Base-by-base conservation (phyloP, 331 rosid genomes). In the Dryas integrifolia region DNA sequence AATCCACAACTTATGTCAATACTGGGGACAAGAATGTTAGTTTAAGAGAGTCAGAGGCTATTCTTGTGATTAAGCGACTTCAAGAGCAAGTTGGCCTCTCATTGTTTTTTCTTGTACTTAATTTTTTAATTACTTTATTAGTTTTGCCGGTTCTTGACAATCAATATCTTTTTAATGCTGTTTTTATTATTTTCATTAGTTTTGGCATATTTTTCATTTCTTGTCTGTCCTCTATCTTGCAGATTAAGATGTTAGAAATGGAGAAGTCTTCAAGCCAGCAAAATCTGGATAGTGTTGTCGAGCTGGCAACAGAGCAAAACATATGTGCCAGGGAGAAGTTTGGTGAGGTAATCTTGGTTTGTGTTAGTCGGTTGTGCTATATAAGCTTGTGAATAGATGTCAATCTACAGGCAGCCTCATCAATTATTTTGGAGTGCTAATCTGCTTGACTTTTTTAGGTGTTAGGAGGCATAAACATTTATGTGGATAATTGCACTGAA, bases 261-360 rank as follows among this genome's bases (percentile, higher is more conserved):
- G 96, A 91, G 86, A 91, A 82, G 82, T 75, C 83, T 71, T 94
- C 96, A 49, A 91, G 91, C 84, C 89, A 89, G 83, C 83, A 81
- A 69, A 91, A 83, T 83, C 79, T 94, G 73, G 88, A 90, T 79
- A 81, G 77, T 76, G 84, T 89, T 53, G 90, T 84, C 84, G 90
- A 91, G 77, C 80, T 89, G 67, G 96, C 90, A 67, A 85, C 94
- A 2, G 81, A 88, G 86, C 98, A 89, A 78, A 88, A 82, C 60
- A 75, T 84, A 57, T 80, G 86, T 55, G 89, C 89, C 65, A 72
- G 70, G 76, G 88, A 91, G 79, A 89, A 86, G 82, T 84, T 76
- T 72, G 87, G 83, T 44, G 89, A 91, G 97, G 98, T 94, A 80
- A 77, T 82, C 48, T 46, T 48, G 41, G 58, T 63, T 72, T 70